A percentile compares a stretch with the other conserved stretches of the same genome.
Conservation (phyloP, 345 rosid genomes). For the Eucalyptus guilfoylei region DNA sequence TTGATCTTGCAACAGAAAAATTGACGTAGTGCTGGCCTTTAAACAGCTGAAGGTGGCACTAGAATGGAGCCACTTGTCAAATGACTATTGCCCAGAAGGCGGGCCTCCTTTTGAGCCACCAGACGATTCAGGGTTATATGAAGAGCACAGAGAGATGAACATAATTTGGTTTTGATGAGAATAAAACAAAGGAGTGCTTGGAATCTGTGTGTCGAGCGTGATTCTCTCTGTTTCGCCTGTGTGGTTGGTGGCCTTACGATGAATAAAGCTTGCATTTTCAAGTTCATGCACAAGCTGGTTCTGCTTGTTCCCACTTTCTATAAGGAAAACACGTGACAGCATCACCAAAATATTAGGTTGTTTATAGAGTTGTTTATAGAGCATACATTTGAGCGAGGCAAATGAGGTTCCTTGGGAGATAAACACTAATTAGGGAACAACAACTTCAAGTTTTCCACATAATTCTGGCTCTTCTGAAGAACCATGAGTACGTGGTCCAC, state of each 20-base stretch:
- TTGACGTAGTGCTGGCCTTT: not conserved
- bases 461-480: not conserved
- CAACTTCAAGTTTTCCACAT: not conserved
- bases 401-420: not conserved
- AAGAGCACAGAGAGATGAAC: not conserved
- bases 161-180: not conserved
- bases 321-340: not conserved
- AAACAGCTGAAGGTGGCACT: not conserved
- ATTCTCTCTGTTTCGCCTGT: not conserved
- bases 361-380: not conserved
- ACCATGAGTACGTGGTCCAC: not conserved
- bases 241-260: not conserved
- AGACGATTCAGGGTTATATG: not conserved
- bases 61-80: not conserved
- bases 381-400: not conserved
- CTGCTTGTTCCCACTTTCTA: not conserved
- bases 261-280: not conserved
- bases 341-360: not conserved
- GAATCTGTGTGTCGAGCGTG: not conserved
- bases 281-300: not conserved
- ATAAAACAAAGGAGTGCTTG: not conserved
- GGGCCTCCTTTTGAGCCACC: not conserved
- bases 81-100: not conserved
- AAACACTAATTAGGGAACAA: not conserved
- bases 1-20: not conserved